Conservation (phyloP, 257 asterid species). For the Pogostemon cablin region DNA sequence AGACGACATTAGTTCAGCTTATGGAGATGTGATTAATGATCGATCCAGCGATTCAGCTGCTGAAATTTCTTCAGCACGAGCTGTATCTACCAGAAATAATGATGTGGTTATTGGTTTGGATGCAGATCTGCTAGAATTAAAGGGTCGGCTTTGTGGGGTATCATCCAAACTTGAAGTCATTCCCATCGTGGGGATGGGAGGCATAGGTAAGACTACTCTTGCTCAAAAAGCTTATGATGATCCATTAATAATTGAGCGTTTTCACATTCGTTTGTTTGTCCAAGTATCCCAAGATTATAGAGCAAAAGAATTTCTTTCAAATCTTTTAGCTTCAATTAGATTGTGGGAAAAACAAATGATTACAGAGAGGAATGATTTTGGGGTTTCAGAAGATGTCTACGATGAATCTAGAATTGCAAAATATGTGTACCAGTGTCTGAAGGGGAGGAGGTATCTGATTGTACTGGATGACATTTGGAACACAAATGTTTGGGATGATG, state of each 20-base stretch:
- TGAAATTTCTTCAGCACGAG: not conserved
- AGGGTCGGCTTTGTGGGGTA: slow-evolving; percentile 23
- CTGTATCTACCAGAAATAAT: not conserved
- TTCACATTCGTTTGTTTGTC: slow-evolving; percentile 31
- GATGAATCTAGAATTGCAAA: not conserved
- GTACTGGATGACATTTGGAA: slow-evolving; percentile 34
- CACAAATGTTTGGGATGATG: slow-evolving; percentile 9
- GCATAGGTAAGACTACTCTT: slow-evolving; percentile 34
- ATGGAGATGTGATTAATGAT: not conserved
- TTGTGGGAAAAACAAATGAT: not conserved
- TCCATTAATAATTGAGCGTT: not conserved
- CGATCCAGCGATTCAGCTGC: not conserved
- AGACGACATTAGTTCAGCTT: not conserved
- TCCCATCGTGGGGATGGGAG: slow-evolving; percentile 34
- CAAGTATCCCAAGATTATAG: slow-evolving; percentile 29
- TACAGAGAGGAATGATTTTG: not conserved
- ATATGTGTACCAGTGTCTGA: slow-evolving; percentile 3
- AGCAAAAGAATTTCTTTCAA: not conserved
- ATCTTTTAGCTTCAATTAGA: slow-evolving; percentile 2
- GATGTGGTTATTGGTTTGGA: slow-evolving; percentile 1
- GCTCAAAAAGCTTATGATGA: slow-evolving; percentile 23
- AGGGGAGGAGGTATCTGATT: slow-evolving; percentile 26
- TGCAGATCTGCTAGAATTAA: slow-evolving; percentile 17
- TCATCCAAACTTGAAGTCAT: slow-evolving; percentile 23
- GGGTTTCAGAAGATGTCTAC: no score